Conservation (phyloP, 805 yeast species). For the Yarrowia sp. region DNA sequence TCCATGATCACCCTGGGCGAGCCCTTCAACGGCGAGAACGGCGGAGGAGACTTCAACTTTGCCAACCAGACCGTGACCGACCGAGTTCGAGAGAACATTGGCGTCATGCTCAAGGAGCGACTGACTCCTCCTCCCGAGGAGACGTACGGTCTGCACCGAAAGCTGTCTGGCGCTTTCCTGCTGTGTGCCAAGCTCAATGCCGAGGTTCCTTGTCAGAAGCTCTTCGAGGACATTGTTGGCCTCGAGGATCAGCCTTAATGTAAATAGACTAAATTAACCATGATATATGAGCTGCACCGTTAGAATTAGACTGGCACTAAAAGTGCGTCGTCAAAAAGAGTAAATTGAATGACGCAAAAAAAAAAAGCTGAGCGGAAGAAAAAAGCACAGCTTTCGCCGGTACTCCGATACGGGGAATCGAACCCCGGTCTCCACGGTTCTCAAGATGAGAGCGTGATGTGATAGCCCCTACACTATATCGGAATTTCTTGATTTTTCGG, state of each 20-base stretch:
- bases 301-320: background rate
- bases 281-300: background rate
- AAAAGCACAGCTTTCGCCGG: background rate
- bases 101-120: constrained; percentile 86
- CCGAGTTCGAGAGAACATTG: constrained; percentile 82
- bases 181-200: constrained; percentile 85
- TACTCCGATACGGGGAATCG: constrained; percentile 26
- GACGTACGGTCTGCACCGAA: constrained; percentile 93
- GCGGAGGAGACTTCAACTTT: constrained; percentile 61
- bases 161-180: constrained; percentile 89
- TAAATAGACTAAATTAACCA: constrained; percentile 15
- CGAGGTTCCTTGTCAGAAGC: constrained; percentile 70
- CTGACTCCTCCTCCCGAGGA: constrained; percentile 98
- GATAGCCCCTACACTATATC: constrained; percentile 26
- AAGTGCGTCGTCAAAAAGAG: no score
- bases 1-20: constrained; percentile 89
- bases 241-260: constrained; percentile 21
- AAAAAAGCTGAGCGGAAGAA: background rate
- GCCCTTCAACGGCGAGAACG: constrained; percentile 64
- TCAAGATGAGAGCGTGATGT: constrained; percentile 25
- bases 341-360: background rate
- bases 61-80: constrained; percentile 87
- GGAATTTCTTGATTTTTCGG: background rate
- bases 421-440: constrained; percentile 26
- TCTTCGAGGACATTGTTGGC: constrained; percentile 76